phyloP scores from a whole-genome alignment of 306 rosid genomes.

The Nissolia schottii region DNA sequence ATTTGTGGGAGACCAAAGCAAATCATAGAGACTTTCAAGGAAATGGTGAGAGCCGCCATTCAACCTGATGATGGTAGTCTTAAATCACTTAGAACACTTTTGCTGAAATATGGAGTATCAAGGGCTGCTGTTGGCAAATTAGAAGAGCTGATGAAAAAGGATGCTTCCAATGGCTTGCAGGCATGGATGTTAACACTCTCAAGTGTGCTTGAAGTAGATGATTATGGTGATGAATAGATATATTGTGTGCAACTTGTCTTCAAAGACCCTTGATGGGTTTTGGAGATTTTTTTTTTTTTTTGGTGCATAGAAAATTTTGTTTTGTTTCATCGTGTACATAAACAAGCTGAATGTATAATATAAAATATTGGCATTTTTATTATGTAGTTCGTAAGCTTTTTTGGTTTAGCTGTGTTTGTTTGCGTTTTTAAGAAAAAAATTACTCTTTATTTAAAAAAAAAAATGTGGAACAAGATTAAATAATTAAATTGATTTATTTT shows the following conservation, averaged over 20 bases:
- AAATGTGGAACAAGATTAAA: no score
- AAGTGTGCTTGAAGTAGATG: conserved; percentile 51
- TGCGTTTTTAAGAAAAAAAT: no score
- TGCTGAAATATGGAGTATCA: conserved; percentile 76
- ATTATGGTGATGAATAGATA: conserved; percentile 34
- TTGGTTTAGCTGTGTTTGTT: neutral
- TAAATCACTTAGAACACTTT: conserved; percentile 58
- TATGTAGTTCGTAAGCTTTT: neutral
- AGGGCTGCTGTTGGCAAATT: conserved; percentile 64
- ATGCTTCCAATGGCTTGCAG: conserved; percentile 47
- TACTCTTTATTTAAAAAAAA: no score
- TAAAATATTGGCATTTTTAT: neutral
- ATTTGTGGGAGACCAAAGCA: conserved; percentile 72
- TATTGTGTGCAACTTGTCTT: conserved; percentile 2
- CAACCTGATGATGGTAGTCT: conserved; percentile 55
- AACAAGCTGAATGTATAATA: neutral
- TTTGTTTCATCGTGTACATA: neutral
- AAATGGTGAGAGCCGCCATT: conserved; percentile 51
- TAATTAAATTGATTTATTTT: no score
- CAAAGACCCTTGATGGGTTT: neutral
- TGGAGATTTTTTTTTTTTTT: neutral
- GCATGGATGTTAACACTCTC: conserved; percentile 73
- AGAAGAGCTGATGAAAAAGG: conserved; percentile 47
- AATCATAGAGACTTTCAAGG: conserved; percentile 48
- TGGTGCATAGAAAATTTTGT: no score